Evolutionary conservation across 805 yeast species (phyloP), one percentile per base, ranked within the genome.

Genomic region (Suhomyces kilbournensis): DNA sequence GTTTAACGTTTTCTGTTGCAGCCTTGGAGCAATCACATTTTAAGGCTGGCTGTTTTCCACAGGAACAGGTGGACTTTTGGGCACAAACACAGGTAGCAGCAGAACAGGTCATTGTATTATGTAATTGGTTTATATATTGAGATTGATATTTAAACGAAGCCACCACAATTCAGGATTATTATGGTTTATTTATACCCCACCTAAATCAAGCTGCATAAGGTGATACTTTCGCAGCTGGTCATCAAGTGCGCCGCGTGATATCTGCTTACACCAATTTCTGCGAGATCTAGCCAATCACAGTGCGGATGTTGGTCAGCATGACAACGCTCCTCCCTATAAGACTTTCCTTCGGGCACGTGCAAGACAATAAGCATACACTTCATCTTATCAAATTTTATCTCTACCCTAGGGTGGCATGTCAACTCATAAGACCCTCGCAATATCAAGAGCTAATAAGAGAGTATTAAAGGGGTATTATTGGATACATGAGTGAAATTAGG

Each of bases 1-100:
- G 80, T 42, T 63, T 64, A 49, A 70, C 77, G 63, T 82, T 82
- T 69, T 82, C 87, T 46, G 60, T 65, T 22, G 76, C 58, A 45
- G 86, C 79, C 63, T 74, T 76, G 51, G 71, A 69, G 71, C 87
- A 82, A 68, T 67, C 73, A 66, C 87, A 82, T 55, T 79, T 68
- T 61, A 78, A 75, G 51, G 86, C 87, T 35, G 86, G 83, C 56
- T 76, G 76, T 51, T 78, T 74, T 17, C 84, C 85, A 67, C 87
- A 82, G 22, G 87, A 82, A 70, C 87, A 82, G 57, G 81, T 80
- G 57, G 86, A 84, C 57, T 79, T 80, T 55, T 77, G 65, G 59
- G 87, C 85, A 63, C 86, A 82, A 61, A 79, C 76, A 67, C 86
- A 82, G 48, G 51, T 34, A 44, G 53, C 39, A 57, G 60, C 55